These are phyloP conservation scores for Lecanicillium sp. DNA, from an alignment of 2,329 filamentous ascomycete species.

Conservation along the genomic window DNA sequence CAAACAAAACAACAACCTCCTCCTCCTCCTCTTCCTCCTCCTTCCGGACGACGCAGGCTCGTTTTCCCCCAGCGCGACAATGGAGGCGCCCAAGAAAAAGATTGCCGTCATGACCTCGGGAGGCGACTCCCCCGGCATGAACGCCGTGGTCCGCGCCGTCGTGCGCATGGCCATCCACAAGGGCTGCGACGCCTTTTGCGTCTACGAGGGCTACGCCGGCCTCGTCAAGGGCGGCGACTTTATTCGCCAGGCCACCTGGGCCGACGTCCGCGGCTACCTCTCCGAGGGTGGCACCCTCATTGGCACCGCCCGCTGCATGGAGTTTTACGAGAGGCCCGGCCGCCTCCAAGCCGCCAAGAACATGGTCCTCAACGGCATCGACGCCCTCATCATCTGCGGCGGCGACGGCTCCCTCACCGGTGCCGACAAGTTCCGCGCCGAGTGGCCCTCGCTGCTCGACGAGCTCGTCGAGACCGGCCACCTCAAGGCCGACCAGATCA, in stretches of 20 bases:
- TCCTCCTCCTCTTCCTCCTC: no score
- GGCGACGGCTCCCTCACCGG: slow-evolving; percentile 95
- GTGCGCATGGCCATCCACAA: slow-evolving; percentile 86
- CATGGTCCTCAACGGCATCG: slow-evolving; percentile 85
- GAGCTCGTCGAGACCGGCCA: slow-evolving; percentile 74
- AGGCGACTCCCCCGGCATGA: slow-evolving; percentile 93
- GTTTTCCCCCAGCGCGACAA: not conserved
- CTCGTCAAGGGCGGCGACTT: slow-evolving; percentile 82
- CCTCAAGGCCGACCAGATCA: slow-evolving; percentile 61
- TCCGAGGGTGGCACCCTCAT: slow-evolving; percentile 94
- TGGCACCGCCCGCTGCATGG: slow-evolving; percentile 87
- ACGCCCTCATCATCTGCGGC: slow-evolving; percentile 93
- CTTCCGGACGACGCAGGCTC: no score
- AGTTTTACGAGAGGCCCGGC: slow-evolving; percentile 82
- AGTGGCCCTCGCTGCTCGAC: slow-evolving; percentile 82
- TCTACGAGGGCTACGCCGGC: slow-evolving; percentile 95
- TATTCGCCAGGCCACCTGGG: slow-evolving; percentile 84
- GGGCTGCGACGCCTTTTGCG: slow-evolving; percentile 69
- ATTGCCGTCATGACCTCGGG: slow-evolving; percentile 93
- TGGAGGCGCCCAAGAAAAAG: slow-evolving; percentile 45
- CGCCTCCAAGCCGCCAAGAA: slow-evolving; percentile 86
- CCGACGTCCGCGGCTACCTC: slow-evolving; percentile 89
- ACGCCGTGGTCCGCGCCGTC: slow-evolving; percentile 80
- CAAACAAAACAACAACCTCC: no score
- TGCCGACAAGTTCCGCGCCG: slow-evolving; percentile 83